Base-by-base conservation (phyloP, 768 basidiomycete species). In the Rhodotorula sphaerocarpa region DNA sequence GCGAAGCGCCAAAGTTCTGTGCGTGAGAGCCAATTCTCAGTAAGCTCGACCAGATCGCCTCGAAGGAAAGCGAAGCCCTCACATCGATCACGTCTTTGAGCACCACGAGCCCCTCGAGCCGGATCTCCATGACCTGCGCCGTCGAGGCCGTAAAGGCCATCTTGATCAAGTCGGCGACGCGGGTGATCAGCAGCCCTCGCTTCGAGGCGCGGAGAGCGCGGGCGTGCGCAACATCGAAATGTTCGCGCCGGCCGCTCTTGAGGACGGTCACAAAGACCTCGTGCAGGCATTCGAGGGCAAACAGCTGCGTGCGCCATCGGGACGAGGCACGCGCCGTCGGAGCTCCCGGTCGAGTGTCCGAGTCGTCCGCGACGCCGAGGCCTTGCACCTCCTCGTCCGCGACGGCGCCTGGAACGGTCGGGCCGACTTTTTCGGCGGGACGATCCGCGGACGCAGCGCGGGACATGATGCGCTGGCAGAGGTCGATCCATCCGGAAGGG, bases 71-170 rank as follows among this genome's bases (percentile, higher is more conserved):
- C 15, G n/a, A 46, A 41, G 14, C 3, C 61, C 77, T 50, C 71
- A 88, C 93, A 80, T 91, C 83, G 64, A 99, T 91, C 34, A 97
- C 88, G 74, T 96, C 92, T 34, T 84, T 81, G 31, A 99, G 77
- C 7, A 99, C 88, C 12, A 88, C 80, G 31, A 97, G 76, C 3
- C 95, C 95, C 73, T 90, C 88, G 31, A 96, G 76, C 39, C 93
- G 82, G 65, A 97, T 96, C 74, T 96, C 90, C 14, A 88, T 91
- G 36, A 96, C 91, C 73, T 95, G 88, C 7, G 95, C 91, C 0
- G 93, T 89, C 21, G 90, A 91, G 1, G 95, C 92, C 18, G 90
- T 93, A 74, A 99, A 97, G 0, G 95, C 93, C 86, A 97, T 95
- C 77, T 82, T 88, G 76, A 99, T 93, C 60, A 99, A 78, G 75